Evolutionary conservation across 2,329 filamentous ascomycete species (phyloP).

Genomic region (Parascedosporium putredinis): DNA sequence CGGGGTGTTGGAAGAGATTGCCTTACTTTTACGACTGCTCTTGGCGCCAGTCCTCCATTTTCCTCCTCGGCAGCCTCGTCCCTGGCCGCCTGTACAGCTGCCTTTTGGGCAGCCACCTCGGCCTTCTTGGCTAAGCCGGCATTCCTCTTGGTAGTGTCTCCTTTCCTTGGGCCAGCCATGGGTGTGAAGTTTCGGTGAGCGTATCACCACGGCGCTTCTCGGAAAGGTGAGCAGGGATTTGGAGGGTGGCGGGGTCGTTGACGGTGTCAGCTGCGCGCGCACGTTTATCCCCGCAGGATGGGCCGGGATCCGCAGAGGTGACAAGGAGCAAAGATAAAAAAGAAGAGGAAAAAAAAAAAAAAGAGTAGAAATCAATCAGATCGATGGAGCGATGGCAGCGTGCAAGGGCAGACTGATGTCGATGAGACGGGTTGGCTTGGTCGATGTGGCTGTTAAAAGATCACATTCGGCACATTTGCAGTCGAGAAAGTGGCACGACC

Average conservation of each 20-base stretch:
- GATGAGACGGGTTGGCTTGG: no score
- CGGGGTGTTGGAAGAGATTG: not conserved
- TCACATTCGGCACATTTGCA: no score
- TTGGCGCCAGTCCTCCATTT: conserved; percentile 84
- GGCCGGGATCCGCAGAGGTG: no score
- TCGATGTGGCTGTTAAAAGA: no score
- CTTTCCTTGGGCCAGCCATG: conserved; percentile 66
- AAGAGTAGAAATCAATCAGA: no score
- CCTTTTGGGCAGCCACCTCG: conserved; percentile 72
- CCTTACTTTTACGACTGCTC: conserved; percentile 75
- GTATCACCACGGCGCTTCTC: no score
- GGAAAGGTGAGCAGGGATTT: not conserved
- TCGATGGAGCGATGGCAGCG: no score
- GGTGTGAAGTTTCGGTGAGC: no score
- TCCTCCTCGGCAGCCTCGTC: conserved; percentile 57
- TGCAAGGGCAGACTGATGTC: no score
- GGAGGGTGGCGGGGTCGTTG: not conserved
- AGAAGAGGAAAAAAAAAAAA: conserved; percentile 5
- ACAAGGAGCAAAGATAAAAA: not conserved
- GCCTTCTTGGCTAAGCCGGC: conserved; percentile 88
- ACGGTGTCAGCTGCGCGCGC: not conserved
- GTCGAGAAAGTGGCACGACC: conserved; percentile 6
- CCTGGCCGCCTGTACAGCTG: conserved; percentile 58
- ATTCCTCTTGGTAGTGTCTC: conserved; percentile 79
- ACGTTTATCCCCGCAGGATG: not conserved